A percentile compares a stretch with the other conserved stretches of the same genome.
Conservation (phyloP, 106 monocot genomes). For the Dioscorea dumetorum region DNA sequence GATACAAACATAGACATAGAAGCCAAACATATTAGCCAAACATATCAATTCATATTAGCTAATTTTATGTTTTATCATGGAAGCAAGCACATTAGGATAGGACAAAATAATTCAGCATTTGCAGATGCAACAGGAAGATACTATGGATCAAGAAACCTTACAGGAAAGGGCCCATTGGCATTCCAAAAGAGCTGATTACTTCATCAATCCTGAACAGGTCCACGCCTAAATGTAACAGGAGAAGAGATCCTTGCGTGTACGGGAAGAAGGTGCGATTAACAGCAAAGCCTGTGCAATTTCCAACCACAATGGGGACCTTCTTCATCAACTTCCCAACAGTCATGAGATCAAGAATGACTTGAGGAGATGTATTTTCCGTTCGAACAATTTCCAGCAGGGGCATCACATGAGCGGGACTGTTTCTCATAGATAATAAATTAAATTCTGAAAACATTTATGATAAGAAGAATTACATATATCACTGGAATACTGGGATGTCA, state of each 20-base stretch:
- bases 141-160: conserved; percentile 21
- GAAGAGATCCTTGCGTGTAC: conserved; percentile 58
- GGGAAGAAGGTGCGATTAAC: conserved; percentile 96
- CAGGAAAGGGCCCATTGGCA: conserved; percentile 99
- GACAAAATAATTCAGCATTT: too few species aligned
- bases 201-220: conserved; percentile 83
- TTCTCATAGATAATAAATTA: conserved; percentile 4
- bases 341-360: conserved; percentile 92
- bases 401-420: conserved; percentile 97
- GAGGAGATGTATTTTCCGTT: conserved; percentile 85
- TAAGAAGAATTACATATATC: too few species aligned
- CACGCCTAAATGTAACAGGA: conserved; percentile 72
- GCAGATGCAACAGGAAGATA: too few species aligned
- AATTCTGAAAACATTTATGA: too few species aligned
- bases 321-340: conserved; percentile 79
- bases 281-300: conserved; percentile 96
- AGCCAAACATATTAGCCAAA: too few species aligned
- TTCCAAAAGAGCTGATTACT: conserved; percentile 80
- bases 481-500: too few species aligned
- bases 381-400: conserved; percentile 94
- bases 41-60: too few species aligned
- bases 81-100: too few species aligned
- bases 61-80: too few species aligned
- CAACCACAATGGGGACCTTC: conserved; percentile 91
- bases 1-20: too few species aligned